phyloP scores from a whole-genome alignment of 352 stramenopile species.

The Elongisporangium anandrum region DNA sequence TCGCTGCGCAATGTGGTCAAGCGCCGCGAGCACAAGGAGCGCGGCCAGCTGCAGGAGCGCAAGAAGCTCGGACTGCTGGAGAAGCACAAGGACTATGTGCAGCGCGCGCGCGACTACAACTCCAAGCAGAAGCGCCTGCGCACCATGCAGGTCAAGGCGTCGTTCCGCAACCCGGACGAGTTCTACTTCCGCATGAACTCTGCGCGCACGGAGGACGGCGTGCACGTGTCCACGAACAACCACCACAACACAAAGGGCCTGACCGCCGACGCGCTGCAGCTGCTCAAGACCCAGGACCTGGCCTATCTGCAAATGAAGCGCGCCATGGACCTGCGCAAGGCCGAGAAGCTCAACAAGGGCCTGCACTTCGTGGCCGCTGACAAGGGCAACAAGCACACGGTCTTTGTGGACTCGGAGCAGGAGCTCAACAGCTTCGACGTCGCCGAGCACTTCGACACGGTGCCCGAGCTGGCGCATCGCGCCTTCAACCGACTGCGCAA shows the following conservation, averaged over 20 bases:
- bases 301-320: constrained; percentile 92
- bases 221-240: constrained; percentile 79
- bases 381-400: constrained; percentile 88
- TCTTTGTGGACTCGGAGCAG: constrained; percentile 90
- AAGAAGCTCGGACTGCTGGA: constrained; percentile 95
- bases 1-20: constrained; percentile 98
- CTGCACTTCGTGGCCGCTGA: constrained; percentile 78
- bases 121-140: constrained; percentile 90
- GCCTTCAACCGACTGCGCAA: constrained; percentile 76
- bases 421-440: constrained; percentile 87
- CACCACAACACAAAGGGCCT: constrained; percentile 41
- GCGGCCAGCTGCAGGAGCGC: constrained; percentile 90
- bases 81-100: constrained; percentile 99
- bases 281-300: constrained; percentile 97
- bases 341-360: constrained; percentile 68
- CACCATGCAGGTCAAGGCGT: constrained; percentile 88
- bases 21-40: constrained; percentile 97
- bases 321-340: constrained; percentile 71
- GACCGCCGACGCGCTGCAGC: constrained; percentile 69
- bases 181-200: constrained; percentile 98
- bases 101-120: constrained; percentile 95
- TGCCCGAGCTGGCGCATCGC: constrained; percentile 60
- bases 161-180: constrained; percentile 98
- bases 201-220: constrained; percentile 64
- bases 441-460: constrained; percentile 90